Evolutionary conservation across 441 rosid genomes (phyloP), one percentile per base, ranked within the genome.

Genomic region (Viola pubescens): DNA sequence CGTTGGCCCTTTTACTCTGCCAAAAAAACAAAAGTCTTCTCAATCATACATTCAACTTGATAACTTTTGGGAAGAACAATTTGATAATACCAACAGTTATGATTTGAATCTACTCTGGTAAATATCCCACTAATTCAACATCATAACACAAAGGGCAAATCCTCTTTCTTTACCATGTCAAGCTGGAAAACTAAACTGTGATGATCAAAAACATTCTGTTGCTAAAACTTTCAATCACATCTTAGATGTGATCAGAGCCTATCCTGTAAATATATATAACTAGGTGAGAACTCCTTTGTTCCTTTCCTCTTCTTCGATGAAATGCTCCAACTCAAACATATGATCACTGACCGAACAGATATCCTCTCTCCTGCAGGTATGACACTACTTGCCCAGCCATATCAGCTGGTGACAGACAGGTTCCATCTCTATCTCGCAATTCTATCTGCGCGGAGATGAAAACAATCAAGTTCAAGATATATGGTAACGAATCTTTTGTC

Each of bases 361-460:
- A 86, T 34, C 96, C 95, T 77, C 79, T 84, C 63, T 78, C 79
- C 66, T 80, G 79, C 75, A 91, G 68, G 65, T 86, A 91, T 41
- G 81, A 64, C 26, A 83, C 73, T 34, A 91, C 92, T 65, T 82
- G 73, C 57, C 70, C 91, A 10, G 91, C 87, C 97, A 86, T 83
- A 52, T 73, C 80, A 56, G 59, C 60, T n/a, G 94, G 92, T 4
- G 85, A 37, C 41, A 85, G 82, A 74, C 94, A 86, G 55, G 64
- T 68, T 67, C 87, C 87, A 11, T 81, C 84, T 56, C 68, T 79
- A 81, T 77, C 81, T 53, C 70, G 63, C 52, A 91, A 51, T 78
- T 86, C 86, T 67, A 88, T 88, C 90, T 91, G 81, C 64, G 66
- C 45, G 34, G 6, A 51, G 48, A 19, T 48, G 16, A 56, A 37